Evolutionary conservation across 1,284 basidiomycete species (phyloP).

Genomic region (Testicularia cyperi): DNA sequence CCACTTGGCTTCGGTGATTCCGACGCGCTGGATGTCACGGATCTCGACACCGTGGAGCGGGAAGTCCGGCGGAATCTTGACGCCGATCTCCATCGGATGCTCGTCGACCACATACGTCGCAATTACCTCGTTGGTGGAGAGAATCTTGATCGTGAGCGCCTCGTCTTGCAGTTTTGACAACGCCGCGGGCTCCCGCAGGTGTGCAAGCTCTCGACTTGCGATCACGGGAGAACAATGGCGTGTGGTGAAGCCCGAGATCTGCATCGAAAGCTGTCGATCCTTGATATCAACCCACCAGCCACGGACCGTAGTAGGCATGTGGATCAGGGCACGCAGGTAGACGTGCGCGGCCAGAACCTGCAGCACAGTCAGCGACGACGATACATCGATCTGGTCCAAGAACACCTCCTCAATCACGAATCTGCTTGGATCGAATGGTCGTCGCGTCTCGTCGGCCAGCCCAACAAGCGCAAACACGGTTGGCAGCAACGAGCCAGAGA

Average conservation of each 20-base stretch:
- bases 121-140: constrained; percentile 68
- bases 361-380: constrained; percentile 60
- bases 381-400: constrained; percentile 65
- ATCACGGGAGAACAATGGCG: constrained; percentile 88
- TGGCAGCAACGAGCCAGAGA: constrained; percentile 72
- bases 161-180: constrained; percentile 75
- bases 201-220: constrained; percentile 77
- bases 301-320: constrained; percentile 62
- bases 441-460: constrained; percentile 17
- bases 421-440: constrained; percentile 72
- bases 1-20: constrained; percentile 85
- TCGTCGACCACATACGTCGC: constrained; percentile 84
- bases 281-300: constrained; percentile 83
- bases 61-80: constrained; percentile 86
- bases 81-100: constrained; percentile 84
- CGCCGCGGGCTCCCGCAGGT: constrained; percentile 70
- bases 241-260: constrained; percentile 77
- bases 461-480: constrained; percentile 71
- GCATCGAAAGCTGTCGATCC: constrained; percentile 78
- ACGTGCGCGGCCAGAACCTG: constrained; percentile 80
- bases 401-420: constrained; percentile 86
- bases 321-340: constrained; percentile 63
- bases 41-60: constrained; percentile 87
- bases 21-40: constrained; percentile 75
- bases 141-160: constrained; percentile 68